Evolutionary conservation across 1,284 basidiomycete genomes (phyloP).

Genomic region (Phylloboletellus chloephorus): DNA sequence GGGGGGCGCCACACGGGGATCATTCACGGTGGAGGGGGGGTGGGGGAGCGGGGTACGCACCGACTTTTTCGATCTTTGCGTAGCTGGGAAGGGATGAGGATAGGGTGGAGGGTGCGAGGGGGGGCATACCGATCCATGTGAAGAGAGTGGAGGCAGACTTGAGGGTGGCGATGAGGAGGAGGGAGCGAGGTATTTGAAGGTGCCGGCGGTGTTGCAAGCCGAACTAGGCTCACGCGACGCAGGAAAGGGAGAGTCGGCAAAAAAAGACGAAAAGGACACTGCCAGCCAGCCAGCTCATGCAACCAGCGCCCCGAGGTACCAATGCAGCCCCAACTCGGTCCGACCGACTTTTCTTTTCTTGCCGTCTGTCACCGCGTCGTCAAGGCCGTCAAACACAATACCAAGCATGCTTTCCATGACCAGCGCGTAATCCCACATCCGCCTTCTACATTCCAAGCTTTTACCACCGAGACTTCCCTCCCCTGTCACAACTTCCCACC

Average conservation of each 20-base stretch:
- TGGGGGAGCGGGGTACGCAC: constrained; percentile 42
- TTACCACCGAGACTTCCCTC: constrained; percentile 1
- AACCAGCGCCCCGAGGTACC: too few relatives aligned
- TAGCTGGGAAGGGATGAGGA: too few relatives aligned
- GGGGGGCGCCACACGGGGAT: constrained; percentile 19
- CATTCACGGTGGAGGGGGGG: constrained; percentile 5
- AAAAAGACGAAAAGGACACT: neutral
- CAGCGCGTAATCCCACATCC: neutral
- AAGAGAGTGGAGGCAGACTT: constrained; percentile 3
- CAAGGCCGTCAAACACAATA: constrained; percentile 17
- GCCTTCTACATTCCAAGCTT: neutral
- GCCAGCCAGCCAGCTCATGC: too few relatives aligned
- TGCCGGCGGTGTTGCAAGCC: constrained; percentile 1
- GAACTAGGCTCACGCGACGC: constrained; percentile 3
- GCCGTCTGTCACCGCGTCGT: constrained; percentile 13
- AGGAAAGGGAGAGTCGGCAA: too few relatives aligned
- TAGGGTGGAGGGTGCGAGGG: constrained; percentile 7
- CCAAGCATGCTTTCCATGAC: constrained; percentile 9
- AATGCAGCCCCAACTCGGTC: constrained; percentile 12
- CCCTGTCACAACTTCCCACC: constrained; percentile 6
- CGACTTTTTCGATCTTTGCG: constrained; percentile 69
- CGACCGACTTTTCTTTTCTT: constrained; percentile 8
- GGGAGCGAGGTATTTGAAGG: neutral
- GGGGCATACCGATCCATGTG: constrained; percentile 31
- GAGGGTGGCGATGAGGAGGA: constrained; percentile 1